Base-by-base conservation (phyloP, 1,284 basidiomycete genomes). In the Fistulinella cinereoalba region DNA sequence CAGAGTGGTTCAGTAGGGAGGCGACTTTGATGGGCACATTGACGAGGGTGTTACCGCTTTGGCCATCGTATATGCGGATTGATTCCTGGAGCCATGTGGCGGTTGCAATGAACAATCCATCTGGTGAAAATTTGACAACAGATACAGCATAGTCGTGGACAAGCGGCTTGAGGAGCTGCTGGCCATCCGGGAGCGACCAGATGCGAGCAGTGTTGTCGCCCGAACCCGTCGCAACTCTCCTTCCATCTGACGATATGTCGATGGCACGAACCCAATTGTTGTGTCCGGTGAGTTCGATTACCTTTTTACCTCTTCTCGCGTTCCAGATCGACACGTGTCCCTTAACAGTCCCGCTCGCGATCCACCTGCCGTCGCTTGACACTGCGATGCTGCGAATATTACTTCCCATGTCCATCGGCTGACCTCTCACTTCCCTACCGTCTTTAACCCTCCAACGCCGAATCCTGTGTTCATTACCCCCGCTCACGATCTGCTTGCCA, bases 41-140 rank as follows among this genome's bases (percentile, higher is more conserved):
- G 31, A 52, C 4, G 34, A 52, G 51, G 25, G 49, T 9, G 7
- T 10, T 6, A n/a, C 51, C 50, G 10, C 28, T 43, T 9, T n/a
- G 36, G 16, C 31, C 36, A 13, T 52, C 6, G 39, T 52, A 52
- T 13, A 52, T 37, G 10, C 39, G 50, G 23, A 52, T 19, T n/a
- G 50, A 52, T 15, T 46, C 39, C 5, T 34, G 29, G 40, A 42
- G 37, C 44, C 42, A 44, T 13, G 44, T 48, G 15, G 50, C 51
- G 8, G 50, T 48, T 1, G 50, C 50, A 23, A 53, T 15, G 28
- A 43, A 29, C 12, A 19, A 11, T 19, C 50, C 42, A n/a, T n/a
- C n/a, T n/a, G n/a, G n/a, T n/a, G n/a, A n/a, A n/a, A n/a, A n/a
- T n/a, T n/a, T n/a, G n/a, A 34, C 40, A 1, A 22, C 42, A 10